phyloP scores from a whole-genome alignment of 768 basidiomycete genomes.

The Chiua virens region DNA sequence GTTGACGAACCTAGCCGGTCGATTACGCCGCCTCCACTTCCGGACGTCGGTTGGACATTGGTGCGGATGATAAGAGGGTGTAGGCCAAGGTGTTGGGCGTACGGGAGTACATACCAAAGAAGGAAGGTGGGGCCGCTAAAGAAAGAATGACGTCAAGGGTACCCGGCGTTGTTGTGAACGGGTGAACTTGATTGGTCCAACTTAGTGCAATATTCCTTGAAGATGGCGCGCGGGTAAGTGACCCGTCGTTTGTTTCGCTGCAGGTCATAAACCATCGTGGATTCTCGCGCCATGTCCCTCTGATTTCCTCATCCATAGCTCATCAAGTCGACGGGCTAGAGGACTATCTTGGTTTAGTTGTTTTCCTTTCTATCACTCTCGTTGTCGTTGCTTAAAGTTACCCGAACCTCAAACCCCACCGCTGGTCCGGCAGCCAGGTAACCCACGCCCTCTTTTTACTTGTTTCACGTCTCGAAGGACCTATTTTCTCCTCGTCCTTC shows the following conservation, averaged over 20 bases:
- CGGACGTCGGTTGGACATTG: background rate
- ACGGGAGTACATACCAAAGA: background rate
- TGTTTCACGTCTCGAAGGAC: too few species aligned
- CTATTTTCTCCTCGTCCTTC: background rate
- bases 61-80: background rate
- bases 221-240: too few species aligned
- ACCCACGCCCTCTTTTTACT: background rate
- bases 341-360: background rate
- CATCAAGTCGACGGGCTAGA: background rate
- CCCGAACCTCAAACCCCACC: background rate
- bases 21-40: background rate
- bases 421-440: background rate
- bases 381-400: background rate
- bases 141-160: constrained; percentile 27
- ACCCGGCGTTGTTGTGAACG: background rate
- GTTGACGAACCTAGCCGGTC: too few species aligned
- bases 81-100: background rate
- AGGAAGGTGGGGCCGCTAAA: constrained; percentile 13
- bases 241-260: background rate
- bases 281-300: constrained; percentile 2
- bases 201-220: too few species aligned
- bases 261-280: constrained; percentile 5
- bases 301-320: background rate
- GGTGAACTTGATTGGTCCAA: too few species aligned
- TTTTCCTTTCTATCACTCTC: background rate